Base-by-base conservation (phyloP, 1,139 yeast genomes). In the Pichia terricola region DNA sequence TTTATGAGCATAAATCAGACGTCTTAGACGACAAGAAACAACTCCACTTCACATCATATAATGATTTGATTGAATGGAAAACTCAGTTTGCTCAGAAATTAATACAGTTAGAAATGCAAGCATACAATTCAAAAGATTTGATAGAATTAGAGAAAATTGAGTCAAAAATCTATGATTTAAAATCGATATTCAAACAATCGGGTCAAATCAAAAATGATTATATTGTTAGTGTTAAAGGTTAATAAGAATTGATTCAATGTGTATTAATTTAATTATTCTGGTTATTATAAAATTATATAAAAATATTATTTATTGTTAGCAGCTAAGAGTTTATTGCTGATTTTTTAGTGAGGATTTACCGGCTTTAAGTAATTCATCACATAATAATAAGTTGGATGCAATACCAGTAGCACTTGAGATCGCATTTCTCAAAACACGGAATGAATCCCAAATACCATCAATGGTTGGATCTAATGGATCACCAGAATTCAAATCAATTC, bases 381-480 rank as follows among this genome's bases (percentile, higher is more conserved):
- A 91, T 51, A 91, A 72, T 54, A 94, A 73, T 57, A 94, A 70
- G 63, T 94, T 94, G 51, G 94, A 81, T 1, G 98, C 91, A 59
- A 94, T 94, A 45, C 96, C 96, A 4, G 94, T 83, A 37, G 97
- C 96, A 42, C 95, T 81, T 44, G 89, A 80, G 45, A 94, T 70
- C 28, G 96, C 95, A 63, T 94, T 91, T 68, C 98, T 79, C 49
- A 91, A 69, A 38, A 91, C 98, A 54, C 98, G 73, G 70, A 77
- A 91, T 34, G 95, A 84, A 66, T 94, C 99, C 94, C 96, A 94
- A 48, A 94, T 78, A 49, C 98, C 98, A 61, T 87, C 96, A 45
- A 85, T 76, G 8, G 87, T 72, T 40, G 98, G 97, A 61, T 91
- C 97, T 77, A 91, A 82, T 43, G 97, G 94, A 59, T 89, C 96